A percentile compares a stretch with the other conserved stretches of the same genome.
phyloP scores from a whole-genome alignment of 2,329 filamentous ascomycete genomes.

The Seiridium cupressi region DNA sequence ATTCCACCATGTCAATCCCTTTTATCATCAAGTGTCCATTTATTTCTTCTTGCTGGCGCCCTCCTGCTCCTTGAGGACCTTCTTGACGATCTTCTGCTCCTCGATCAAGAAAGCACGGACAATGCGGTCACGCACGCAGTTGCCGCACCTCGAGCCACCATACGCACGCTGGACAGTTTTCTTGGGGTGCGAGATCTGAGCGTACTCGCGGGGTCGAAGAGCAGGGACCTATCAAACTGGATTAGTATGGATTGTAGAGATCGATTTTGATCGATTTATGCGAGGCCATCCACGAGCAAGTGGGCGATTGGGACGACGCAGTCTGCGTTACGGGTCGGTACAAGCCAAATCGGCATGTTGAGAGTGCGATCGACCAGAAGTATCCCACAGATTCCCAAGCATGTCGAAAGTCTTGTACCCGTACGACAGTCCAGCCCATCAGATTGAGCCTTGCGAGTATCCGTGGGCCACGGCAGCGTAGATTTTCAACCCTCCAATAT shows the following conservation, averaged over 20 bases:
- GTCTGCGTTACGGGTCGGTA: no score
- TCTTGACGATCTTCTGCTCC: slow-evolving; percentile 99
- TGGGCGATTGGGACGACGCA: no score
- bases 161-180: slow-evolving; percentile 99
- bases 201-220: slow-evolving; percentile 97
- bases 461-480: no score
- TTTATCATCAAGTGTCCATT: slow-evolving; percentile 31
- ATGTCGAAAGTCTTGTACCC: no score
- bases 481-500: no score
- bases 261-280: no score
- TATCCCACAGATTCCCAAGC: no score
- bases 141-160: slow-evolving; percentile 96
- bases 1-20: slow-evolving; percentile 20
- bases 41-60: slow-evolving; percentile 69
- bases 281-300: no score
- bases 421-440: no score
- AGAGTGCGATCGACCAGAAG: no score
- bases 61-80: slow-evolving; percentile 99
- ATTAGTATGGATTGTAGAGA: slow-evolving; percentile 3
- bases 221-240: slow-evolving; percentile 70
- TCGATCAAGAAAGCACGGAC: slow-evolving; percentile 99
- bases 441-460: no score
- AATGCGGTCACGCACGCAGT: slow-evolving; percentile 97
- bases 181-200: slow-evolving; percentile 95
- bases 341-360: no score